Percentiles rank a stretch among this genome's conserved stretches.
Conservation (phyloP, 805 yeast genomes). For the Kodamaea lidongshanica region DNA sequence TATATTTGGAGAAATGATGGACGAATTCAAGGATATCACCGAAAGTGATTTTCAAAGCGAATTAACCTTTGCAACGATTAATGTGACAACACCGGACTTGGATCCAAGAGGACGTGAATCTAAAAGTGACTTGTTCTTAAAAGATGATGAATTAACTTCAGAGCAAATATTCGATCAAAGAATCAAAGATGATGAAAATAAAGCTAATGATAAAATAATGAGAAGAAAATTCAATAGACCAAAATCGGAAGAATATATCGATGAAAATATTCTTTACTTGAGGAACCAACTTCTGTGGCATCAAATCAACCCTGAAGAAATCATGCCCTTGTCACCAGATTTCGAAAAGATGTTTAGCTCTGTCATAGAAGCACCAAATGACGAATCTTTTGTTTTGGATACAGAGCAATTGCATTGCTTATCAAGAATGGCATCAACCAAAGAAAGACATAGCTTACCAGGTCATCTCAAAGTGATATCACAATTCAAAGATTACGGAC, state of each 20-base stretch:
- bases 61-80: not conserved
- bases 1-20: conserved; percentile 26
- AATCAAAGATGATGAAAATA: conserved; percentile 19
- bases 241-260: conserved; percentile 23
- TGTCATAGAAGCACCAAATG: conserved; percentile 4
- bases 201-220: not conserved
- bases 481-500: conserved; percentile 32
- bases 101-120: conserved; percentile 3
- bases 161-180: conserved; percentile 38
- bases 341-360: conserved; percentile 3
- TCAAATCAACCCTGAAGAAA: conserved; percentile 7
- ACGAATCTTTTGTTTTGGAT: conserved; percentile 17
- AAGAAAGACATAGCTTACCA: conserved; percentile 24
- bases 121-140: conserved; percentile 23
- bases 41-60: conserved; percentile 1
- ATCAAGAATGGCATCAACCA: conserved; percentile 18
- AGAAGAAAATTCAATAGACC: conserved; percentile 6
- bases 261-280: conserved; percentile 26
- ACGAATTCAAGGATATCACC: conserved; percentile 18
- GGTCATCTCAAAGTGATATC: conserved; percentile 28
- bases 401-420: conserved; percentile 22
- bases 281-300: conserved; percentile 24
- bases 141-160: conserved; percentile 37
- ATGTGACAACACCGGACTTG: conserved; percentile 2
- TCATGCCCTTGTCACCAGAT: no score